Evolutionary conservation across 208 protist species (phyloP).

Genomic region (Trypanosoma avium): DNA sequence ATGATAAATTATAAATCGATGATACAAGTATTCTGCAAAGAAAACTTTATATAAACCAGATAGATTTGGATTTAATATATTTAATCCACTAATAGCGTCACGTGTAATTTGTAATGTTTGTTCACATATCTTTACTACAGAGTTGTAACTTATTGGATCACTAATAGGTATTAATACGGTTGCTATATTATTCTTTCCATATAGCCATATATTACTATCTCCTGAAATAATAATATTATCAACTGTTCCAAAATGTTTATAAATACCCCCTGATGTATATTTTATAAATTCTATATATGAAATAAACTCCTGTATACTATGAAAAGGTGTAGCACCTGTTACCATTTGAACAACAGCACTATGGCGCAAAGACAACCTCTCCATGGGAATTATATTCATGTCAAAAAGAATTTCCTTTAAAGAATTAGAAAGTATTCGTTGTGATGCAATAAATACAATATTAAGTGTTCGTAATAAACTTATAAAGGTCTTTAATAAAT

Average conservation of each 20-base stretch:
- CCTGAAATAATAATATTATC: conserved; percentile 9
- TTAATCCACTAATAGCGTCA: not conserved
- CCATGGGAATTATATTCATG: conserved; percentile 21
- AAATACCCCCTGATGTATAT: not conserved
- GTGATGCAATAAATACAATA: conserved; percentile 25
- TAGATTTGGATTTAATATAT: not conserved
- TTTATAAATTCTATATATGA: conserved; percentile 1
- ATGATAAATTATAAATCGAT: not conserved
- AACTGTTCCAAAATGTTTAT: conserved; percentile 14
- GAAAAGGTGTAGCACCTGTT: conserved; percentile 28
- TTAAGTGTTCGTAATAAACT: conserved; percentile 5
- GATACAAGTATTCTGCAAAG: conserved; percentile 25
- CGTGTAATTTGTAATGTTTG: not conserved
- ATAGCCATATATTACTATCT: conserved; percentile 18
- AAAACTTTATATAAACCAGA: conserved; percentile 9
- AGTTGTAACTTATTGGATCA: conserved; percentile 1
- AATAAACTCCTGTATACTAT: conserved; percentile 25
- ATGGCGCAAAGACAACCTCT: conserved; percentile 21
- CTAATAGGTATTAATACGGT: conserved; percentile 17
- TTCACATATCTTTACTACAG: conserved; percentile 18
- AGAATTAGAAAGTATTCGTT: conserved; percentile 3
- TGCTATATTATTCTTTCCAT: conserved; percentile 19
- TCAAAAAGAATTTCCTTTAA: conserved; percentile 31
- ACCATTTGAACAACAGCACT: conserved; percentile 5
- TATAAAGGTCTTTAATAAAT: conserved; percentile 14